These are phyloP conservation scores for Boletus huronensis DNA, from an alignment of 768 basidiomycete species.

Conservation along the genomic window DNA sequence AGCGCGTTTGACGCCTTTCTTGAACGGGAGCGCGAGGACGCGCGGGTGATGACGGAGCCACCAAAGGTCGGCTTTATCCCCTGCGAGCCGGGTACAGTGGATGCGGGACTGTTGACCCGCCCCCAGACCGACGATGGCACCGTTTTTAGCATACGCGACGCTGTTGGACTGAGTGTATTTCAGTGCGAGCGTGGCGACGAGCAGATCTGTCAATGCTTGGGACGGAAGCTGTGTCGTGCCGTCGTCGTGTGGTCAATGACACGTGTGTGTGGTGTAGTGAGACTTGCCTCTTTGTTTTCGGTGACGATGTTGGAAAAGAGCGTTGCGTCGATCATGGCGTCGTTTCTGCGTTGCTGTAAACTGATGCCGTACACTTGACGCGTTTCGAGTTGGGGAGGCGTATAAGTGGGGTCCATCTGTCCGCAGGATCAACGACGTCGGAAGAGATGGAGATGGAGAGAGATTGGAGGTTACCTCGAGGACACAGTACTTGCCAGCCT, in stretches of 20 bases:
- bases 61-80: slow-evolving; percentile 98
- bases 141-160: slow-evolving; percentile 90
- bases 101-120: slow-evolving; percentile 99
- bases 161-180: slow-evolving; percentile 99
- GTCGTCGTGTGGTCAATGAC: background rate
- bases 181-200: slow-evolving; percentile 92
- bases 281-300: slow-evolving; percentile 74
- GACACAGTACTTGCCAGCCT: slow-evolving; percentile 97
- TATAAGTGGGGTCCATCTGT: slow-evolving; percentile 87
- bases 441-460: background rate
- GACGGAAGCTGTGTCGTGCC: slow-evolving; percentile 56
- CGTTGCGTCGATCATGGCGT: slow-evolving; percentile 75
- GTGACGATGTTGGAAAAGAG: slow-evolving; percentile 89
- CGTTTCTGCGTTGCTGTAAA: slow-evolving; percentile 88
- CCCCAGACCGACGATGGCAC: slow-evolving; percentile 91
- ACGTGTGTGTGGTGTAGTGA: background rate
- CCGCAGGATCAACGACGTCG: slow-evolving; percentile 6
- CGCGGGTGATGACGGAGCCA: slow-evolving; percentile 97
- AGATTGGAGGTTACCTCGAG: slow-evolving; percentile 64
- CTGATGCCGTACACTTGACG: slow-evolving; percentile 93
- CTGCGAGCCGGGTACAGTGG: slow-evolving; percentile 97
- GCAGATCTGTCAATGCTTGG: slow-evolving; percentile 81
- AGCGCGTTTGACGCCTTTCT: slow-evolving; percentile 94
- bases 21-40: slow-evolving; percentile 91
- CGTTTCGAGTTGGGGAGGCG: slow-evolving; percentile 78